Percentiles rank a stretch among this genome's conserved stretches.
Conservation (phyloP, 176 grass and related monocot species). For the Avena sativa region DNA sequence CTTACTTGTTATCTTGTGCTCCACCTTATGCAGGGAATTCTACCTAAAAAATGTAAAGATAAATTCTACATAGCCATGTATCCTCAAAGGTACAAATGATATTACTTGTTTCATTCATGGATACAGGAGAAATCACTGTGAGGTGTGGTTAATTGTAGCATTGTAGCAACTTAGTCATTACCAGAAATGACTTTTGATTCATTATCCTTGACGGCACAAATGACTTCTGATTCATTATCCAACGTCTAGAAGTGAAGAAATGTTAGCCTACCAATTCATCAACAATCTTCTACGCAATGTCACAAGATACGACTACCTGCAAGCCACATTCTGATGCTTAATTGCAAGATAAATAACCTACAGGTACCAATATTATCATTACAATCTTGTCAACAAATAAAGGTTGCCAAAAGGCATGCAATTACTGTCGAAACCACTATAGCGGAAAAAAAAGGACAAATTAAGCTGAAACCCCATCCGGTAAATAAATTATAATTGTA, state of each 20-base stretch:
- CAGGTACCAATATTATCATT: slow-evolving; percentile 10
- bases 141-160: background rate
- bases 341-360: slow-evolving; percentile 21
- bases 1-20: background rate
- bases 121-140: background rate
- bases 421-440: slow-evolving; percentile 7
- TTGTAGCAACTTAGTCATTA: background rate
- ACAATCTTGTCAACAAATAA: slow-evolving; percentile 16
- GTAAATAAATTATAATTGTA: slow-evolving; percentile 12
- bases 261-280: background rate
- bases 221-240: background rate
- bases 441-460: background rate
- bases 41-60: background rate
- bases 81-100: background rate
- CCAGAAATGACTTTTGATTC: background rate
- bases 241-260: slow-evolving; percentile 3
- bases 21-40: background rate
- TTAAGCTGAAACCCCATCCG: background rate
- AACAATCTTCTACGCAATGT: background rate
- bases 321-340: slow-evolving; percentile 13
- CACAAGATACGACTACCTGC: background rate
- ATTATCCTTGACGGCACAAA: background rate
- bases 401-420: slow-evolving; percentile 16
- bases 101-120: background rate
- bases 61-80: background rate